Evolutionary conservation across 2,329 filamentous ascomycete species (phyloP).

Genomic region (Paecilomyces sp.): DNA sequence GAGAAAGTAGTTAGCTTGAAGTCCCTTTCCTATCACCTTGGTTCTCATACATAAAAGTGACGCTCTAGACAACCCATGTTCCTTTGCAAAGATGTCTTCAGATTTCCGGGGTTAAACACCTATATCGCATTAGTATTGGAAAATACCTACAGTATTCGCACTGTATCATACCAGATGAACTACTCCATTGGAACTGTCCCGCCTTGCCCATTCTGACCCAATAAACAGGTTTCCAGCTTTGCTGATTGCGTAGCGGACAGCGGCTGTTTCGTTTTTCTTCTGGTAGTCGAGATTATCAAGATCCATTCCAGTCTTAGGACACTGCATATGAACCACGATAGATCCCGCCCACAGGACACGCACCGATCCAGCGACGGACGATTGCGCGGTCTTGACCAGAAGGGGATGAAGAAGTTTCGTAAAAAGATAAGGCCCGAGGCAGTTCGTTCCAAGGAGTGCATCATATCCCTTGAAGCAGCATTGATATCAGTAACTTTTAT

Average conservation of each 20-base stretch:
- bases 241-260: conserved; percentile 12
- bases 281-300: conserved; percentile 11
- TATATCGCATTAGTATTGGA: neutral
- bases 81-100: neutral
- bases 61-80: neutral
- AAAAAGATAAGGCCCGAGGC: conserved; percentile 31
- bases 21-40: too few relatives aligned
- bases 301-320: conserved; percentile 10
- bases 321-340: conserved; percentile 14
- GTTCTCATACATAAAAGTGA: too few relatives aligned
- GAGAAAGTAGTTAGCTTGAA: too few relatives aligned
- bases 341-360: conserved; percentile 29
- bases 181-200: conserved; percentile 8
- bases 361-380: conserved; percentile 16
- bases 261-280: conserved; percentile 6
- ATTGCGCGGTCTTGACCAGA: conserved; percentile 20
- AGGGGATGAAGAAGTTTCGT: conserved; percentile 30
- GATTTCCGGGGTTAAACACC: neutral
- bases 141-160: neutral
- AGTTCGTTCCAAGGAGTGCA: conserved; percentile 30
- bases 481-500: too few relatives aligned
- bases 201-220: conserved; percentile 9
- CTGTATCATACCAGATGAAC: conserved; percentile 8
- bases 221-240: conserved; percentile 16
- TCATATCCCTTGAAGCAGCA: conserved; percentile 23